Conservation (phyloP, 116 monocot species). For the Phalaenopsis hybrid region DNA sequence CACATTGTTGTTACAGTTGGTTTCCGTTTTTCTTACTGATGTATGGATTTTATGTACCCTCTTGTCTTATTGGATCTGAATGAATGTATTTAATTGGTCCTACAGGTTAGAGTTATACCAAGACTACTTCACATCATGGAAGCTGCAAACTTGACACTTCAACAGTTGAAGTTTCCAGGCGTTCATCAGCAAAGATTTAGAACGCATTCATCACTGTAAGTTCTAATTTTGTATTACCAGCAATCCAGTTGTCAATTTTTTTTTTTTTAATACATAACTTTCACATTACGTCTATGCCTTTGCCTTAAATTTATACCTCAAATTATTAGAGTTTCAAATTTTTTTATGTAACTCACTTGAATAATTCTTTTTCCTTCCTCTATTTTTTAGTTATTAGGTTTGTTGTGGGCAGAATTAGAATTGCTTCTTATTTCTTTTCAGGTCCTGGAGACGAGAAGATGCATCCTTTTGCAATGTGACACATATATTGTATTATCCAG, state of each 20-base stretch:
- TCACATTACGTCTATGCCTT: not conserved
- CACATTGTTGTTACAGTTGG: not conserved
- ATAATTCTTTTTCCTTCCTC: not conserved
- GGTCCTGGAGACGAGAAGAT: constrained; percentile 1
- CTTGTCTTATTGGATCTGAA: too few relatives aligned
- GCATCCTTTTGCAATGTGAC: constrained; percentile 6
- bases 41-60: too few relatives aligned
- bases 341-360: not conserved
- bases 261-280: not conserved
- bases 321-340: not conserved
- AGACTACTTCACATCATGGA: not conserved
- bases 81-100: not conserved
- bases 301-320: not conserved
- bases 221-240: not conserved
- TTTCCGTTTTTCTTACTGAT: not conserved
- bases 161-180: not conserved
- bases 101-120: not conserved
- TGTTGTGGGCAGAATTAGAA: not conserved
- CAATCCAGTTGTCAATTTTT: not conserved
- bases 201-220: not conserved
- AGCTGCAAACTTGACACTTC: not conserved
- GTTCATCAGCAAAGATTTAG: not conserved
- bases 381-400: not conserved
- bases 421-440: not conserved
- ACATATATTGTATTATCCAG: not conserved